These are phyloP conservation scores for Kwoniella sp. DNA, from an alignment of 768 basidiomycete species.

Conservation along the genomic window DNA sequence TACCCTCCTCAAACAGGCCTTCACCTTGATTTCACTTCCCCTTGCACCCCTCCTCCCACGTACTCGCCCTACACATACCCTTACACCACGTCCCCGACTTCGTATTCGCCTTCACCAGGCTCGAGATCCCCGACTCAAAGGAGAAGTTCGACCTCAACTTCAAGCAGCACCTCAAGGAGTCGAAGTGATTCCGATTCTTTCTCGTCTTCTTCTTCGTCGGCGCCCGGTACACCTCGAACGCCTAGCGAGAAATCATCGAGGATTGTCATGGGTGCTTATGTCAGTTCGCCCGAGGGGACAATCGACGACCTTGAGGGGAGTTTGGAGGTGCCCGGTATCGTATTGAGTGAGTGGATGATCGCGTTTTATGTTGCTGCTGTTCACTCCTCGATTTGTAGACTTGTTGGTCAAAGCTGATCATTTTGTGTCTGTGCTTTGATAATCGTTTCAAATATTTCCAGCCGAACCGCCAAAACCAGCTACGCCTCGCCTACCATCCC, in stretches of 20 bases:
- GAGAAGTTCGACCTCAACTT: neutral
- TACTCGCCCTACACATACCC: slow-evolving; percentile 13
- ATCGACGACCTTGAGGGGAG: slow-evolving; percentile 8
- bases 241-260: slow-evolving; percentile 7
- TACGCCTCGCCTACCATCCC: slow-evolving; percentile 18
- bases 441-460: neutral
- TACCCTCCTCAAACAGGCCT: slow-evolving; percentile 9
- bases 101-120: neutral
- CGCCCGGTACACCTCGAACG: slow-evolving; percentile 12
- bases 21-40: slow-evolving; percentile 22
- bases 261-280: slow-evolving; percentile 26
- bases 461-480: slow-evolving; percentile 21
- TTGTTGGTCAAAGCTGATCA: too few relatives aligned
- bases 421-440: too few relatives aligned
- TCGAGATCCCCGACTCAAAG: neutral
- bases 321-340: slow-evolving; percentile 22
- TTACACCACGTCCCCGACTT: slow-evolving; percentile 9
- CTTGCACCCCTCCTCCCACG: slow-evolving; percentile 21
- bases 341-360: slow-evolving; percentile 21
- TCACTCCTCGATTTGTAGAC: too few relatives aligned
- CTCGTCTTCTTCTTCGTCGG: neutral
- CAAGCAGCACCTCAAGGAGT: neutral
- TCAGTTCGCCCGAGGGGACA: slow-evolving; percentile 7
- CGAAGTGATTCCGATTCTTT: too few relatives aligned
- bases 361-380: too few relatives aligned